Evolutionary conservation across 2,329 filamentous ascomycete genomes (phyloP).

Genomic region (Aspergillus latus): DNA sequence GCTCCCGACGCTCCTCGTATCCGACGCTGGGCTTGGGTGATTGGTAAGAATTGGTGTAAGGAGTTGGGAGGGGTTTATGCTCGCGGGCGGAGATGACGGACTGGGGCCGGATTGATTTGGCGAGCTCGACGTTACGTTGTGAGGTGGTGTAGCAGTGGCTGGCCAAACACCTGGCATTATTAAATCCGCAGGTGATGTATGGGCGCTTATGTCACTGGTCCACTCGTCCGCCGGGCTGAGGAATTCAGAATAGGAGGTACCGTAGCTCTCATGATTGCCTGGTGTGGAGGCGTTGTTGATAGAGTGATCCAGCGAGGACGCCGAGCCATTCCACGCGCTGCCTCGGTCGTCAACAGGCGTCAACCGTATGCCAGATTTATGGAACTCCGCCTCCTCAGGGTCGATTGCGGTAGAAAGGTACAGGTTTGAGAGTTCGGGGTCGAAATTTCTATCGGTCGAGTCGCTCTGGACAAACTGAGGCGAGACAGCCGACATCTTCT

Average conservation of each 20-base stretch:
- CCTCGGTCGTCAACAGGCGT: constrained; percentile 28
- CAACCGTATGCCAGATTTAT: constrained; percentile 33
- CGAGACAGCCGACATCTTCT: constrained; percentile 24
- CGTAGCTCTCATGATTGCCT: constrained; percentile 17
- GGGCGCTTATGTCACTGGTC: constrained; percentile 30
- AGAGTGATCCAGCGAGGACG: constrained; percentile 18
- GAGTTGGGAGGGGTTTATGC: constrained; percentile 30
- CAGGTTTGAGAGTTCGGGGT: constrained; percentile 36
- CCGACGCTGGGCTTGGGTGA: constrained; percentile 31
- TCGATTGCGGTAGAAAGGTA: constrained; percentile 39
- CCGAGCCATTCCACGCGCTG: constrained; percentile 18
- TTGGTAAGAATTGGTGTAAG: constrained; percentile 36
- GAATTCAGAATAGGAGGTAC: constrained; percentile 28
- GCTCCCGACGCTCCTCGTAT: constrained; percentile 15
- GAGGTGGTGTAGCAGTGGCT: constrained; percentile 10
- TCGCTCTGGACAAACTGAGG: constrained; percentile 25
- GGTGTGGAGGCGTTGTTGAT: constrained; percentile 11
- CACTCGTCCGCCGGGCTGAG: constrained; percentile 32
- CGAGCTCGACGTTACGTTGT: neutral
- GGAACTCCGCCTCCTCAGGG: constrained; percentile 40
- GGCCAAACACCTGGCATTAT: constrained; percentile 22
- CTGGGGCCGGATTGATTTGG: constrained; percentile 7
- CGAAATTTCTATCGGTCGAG: constrained; percentile 31
- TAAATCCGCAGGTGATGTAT: constrained; percentile 28
- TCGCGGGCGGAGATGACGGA: constrained; percentile 19